Percentiles rank a stretch among this genome's conserved stretches.
Conservation (phyloP, 164 flowering plant genomes). For the Aristolochia fimbriata region DNA sequence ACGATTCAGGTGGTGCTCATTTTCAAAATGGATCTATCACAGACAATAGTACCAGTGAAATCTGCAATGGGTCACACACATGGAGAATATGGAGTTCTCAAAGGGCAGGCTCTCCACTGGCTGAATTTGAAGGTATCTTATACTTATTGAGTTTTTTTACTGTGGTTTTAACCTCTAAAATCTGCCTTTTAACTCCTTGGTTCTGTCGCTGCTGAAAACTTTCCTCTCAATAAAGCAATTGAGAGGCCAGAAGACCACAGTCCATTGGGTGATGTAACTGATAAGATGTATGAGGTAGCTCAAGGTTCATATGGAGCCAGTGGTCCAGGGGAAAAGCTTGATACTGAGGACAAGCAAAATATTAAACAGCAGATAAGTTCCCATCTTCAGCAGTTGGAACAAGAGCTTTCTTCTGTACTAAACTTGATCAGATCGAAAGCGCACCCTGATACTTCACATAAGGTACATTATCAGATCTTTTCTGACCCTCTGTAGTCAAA, state of each 20-base stretch:
- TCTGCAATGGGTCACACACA: not conserved
- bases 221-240: not conserved
- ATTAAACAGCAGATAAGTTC: slow-evolving; percentile 22
- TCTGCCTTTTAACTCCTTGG: not conserved
- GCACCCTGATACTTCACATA: slow-evolving; percentile 11
- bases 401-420: slow-evolving; percentile 65
- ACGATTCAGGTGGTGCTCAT: slow-evolving; percentile 1
- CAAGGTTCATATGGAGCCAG: slow-evolving; percentile 13
- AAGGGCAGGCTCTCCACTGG: not conserved
- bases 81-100: slow-evolving; percentile 3
- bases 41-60: not conserved
- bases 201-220: not conserved
- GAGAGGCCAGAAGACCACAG: not conserved
- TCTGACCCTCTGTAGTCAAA: no score
- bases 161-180: not conserved
- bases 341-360: slow-evolving; percentile 9
- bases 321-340: slow-evolving; percentile 10
- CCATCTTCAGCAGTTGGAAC: slow-evolving; percentile 51
- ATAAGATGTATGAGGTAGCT: slow-evolving; percentile 14
- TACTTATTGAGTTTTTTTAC: not conserved
- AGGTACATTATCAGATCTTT: slow-evolving; percentile 15
- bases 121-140: slow-evolving; percentile 1
- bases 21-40: not conserved
- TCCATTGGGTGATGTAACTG: slow-evolving; percentile 2
- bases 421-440: slow-evolving; percentile 28